Conservation (phyloP, 139 green algal genomes). For the Volvox africanus region DNA sequence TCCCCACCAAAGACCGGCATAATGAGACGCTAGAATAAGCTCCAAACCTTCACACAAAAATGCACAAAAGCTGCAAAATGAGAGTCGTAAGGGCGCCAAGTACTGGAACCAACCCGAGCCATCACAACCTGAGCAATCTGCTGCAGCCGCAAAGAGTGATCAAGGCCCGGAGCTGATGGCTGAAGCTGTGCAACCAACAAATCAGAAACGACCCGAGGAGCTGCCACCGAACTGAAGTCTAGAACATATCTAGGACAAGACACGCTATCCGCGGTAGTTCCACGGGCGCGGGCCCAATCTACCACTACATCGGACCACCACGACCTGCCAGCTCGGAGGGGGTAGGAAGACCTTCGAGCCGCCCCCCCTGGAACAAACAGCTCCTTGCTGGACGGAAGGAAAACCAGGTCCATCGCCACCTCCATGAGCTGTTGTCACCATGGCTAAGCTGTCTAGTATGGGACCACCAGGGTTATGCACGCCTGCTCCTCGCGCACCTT, state of each 20-base stretch:
- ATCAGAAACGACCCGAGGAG: not conserved
- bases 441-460: slow-evolving; percentile 11
- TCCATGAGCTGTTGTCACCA: not conserved
- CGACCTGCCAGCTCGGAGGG: slow-evolving; percentile 1
- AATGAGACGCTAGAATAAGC: not conserved
- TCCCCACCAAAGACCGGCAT: too few species aligned
- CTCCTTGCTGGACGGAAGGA: slow-evolving; percentile 4
- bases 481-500: not conserved
- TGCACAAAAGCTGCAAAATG: slow-evolving; percentile 13
- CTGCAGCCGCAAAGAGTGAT: not conserved
- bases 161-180: too few species aligned
- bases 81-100: slow-evolving; percentile 3
- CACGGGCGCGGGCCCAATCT: not conserved
- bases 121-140: too few species aligned
- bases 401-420: not conserved
- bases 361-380: not conserved
- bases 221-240: not conserved
- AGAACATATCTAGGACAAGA: not conserved
- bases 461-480: not conserved
- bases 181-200: not conserved
- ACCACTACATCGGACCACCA: slow-evolving; percentile 3
- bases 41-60: slow-evolving; percentile 17
- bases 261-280: not conserved
- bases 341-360: not conserved
- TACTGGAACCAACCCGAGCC: not conserved